These are phyloP conservation scores for Penstemon barbatus DNA, from an alignment of 257 asterid genomes.

Conservation along the genomic window DNA sequence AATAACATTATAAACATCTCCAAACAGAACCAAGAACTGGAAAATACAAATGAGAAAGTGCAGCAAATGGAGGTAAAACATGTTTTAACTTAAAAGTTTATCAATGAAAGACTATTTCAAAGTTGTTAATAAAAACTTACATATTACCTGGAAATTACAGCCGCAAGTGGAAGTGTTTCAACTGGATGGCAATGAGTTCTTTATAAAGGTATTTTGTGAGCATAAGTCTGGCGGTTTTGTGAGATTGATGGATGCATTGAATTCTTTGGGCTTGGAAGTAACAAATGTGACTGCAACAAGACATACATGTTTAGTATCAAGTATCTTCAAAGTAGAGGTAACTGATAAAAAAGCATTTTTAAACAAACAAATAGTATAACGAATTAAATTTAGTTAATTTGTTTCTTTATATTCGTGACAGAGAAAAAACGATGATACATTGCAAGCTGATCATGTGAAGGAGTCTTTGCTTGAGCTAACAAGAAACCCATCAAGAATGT, in stretches of 20 bases:
- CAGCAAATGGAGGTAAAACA: constrained; percentile 91
- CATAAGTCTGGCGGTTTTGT: constrained; percentile 78
- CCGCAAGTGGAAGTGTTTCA: constrained; percentile 93
- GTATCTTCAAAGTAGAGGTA: constrained; percentile 90
- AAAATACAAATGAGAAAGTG: constrained; percentile 45
- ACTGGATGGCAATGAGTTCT: constrained; percentile 78
- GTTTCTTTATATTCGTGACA: constrained; percentile 9
- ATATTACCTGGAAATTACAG: constrained; percentile 35
- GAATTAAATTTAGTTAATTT: background rate
- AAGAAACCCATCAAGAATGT: constrained; percentile 53
- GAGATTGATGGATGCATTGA: constrained; percentile 69
- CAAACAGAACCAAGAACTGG: constrained; percentile 36
- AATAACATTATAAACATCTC: constrained; percentile 28
- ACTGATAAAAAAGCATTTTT: background rate
- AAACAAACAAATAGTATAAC: background rate
- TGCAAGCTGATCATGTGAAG: constrained; percentile 77
- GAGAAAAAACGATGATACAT: constrained; percentile 61
- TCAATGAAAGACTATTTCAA: background rate
- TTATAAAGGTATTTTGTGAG: constrained; percentile 85
- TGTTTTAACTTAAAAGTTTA: background rate
- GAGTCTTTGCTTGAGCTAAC: constrained; percentile 80
- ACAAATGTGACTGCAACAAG: constrained; percentile 74
- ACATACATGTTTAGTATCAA: constrained; percentile 82
- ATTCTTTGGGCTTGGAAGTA: constrained; percentile 74
- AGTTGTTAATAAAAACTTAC: background rate